Conservation (phyloP, 106 monocot species). For the Allium sativum region DNA sequence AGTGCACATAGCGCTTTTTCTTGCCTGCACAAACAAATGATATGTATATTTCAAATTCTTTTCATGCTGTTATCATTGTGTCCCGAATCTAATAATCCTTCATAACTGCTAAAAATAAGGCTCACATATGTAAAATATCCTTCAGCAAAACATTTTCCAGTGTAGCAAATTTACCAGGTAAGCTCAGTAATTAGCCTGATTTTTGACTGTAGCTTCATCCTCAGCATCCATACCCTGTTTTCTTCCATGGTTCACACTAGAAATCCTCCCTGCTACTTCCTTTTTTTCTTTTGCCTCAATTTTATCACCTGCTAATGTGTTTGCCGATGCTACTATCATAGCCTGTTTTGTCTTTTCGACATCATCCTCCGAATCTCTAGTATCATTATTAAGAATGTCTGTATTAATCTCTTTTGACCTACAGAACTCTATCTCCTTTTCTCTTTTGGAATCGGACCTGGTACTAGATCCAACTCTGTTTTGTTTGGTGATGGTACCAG, state of each 20-base stretch:
- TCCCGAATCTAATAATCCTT: background rate
- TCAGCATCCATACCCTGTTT: too few relatives aligned
- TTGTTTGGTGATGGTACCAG: conserved; percentile 2
- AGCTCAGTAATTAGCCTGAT: conserved; percentile 41
- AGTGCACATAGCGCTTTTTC: conserved; percentile 55
- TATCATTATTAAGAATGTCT: background rate
- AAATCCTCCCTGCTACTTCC: conserved; percentile 35
- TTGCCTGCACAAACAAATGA: conserved; percentile 30
- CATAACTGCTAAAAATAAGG: too few relatives aligned
- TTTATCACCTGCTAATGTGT: conserved; percentile 39
- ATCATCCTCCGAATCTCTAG: conserved; percentile 15
- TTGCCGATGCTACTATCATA: conserved; percentile 35
- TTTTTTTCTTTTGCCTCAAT: conserved; percentile 41
- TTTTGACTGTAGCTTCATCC: conserved; percentile 27
- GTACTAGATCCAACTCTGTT: background rate
- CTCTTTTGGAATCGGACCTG: conserved; percentile 21
- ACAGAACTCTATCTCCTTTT: conserved; percentile 57
- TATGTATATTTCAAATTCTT: background rate
- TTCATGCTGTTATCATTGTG: background rate
- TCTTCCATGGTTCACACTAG: too few relatives aligned
- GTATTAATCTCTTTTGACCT: conserved; percentile 1
- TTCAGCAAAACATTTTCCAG: background rate
- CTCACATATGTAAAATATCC: background rate
- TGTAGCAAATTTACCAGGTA: conserved; percentile 36
- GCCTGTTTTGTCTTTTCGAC: conserved; percentile 21